Evolutionary conservation across 2,329 filamentous ascomycete genomes (phyloP), one percentile per base, ranked within the genome.

Genomic region (Alternaria solani): DNA sequence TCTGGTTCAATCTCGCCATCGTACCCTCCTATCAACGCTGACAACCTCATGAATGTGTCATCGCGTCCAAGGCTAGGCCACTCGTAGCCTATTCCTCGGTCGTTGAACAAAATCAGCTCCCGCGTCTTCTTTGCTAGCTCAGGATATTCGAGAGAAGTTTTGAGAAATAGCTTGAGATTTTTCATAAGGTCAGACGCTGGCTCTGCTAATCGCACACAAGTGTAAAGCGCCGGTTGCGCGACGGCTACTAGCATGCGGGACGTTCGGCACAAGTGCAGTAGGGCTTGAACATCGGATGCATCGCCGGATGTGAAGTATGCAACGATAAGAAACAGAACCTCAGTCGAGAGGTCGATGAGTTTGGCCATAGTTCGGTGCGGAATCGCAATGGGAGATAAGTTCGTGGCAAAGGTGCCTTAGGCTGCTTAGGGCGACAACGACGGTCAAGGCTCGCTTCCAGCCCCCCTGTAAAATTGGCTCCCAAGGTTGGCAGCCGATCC

Each of bases 201-300:
- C 30, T 56, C 36, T 42, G 32, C 6, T n/a, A 62, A 42, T 23
- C 34, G 23, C 26, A 62, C 43, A 38, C 36, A 42, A 7, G 25
- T 59, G 59, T 64, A 51, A 23, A 64, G 62, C 41, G 55, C 47
- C 12, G 62, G 59, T n/a, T 46, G 51, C 36, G 62, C 55, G 46
- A 64, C 34, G 5, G 26, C 20, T 18, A 23, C 43, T n/a, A 62
- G 47, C 23, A 25, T n/a, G 14, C 51, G 46, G 39, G 55, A 62
- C 23, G 55, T 51, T 16, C 14, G 55, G 32, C 59, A 64, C 36
- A 59, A 26, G 41, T 7, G 42, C 30, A 46, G 18, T 18, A 64
- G 25, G 26, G 62, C 30, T 44, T 20, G 44, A n/a, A 51, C 42
- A 32, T 57, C 42, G 11, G 34, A 20, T 2, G n/a, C 25, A 28